Percentiles rank a stretch among this genome's conserved stretches.
Conservation (phyloP, 139 green algal species). For the Pleodorina starrii region DNA sequence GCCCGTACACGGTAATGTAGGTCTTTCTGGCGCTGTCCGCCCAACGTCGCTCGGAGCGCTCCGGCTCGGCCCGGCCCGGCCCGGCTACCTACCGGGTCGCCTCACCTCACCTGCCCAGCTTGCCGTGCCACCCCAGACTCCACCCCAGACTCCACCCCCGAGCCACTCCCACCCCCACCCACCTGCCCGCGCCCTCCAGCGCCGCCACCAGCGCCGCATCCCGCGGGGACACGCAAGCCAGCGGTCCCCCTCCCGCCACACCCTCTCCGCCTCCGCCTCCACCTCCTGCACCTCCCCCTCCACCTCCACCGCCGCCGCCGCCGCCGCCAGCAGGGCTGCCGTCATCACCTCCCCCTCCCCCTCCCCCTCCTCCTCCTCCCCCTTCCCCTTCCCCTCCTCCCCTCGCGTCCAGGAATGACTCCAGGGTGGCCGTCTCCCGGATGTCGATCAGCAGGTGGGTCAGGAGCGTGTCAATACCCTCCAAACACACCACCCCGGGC, state of each 20-base stretch:
- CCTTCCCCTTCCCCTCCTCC: background rate
- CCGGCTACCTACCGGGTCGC: too few relatives aligned
- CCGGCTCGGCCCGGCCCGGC: too few relatives aligned
- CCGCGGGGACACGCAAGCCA: slow-evolving; percentile 7
- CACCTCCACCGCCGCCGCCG: background rate
- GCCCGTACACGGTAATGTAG: too few relatives aligned
- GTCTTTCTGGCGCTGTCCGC: too few relatives aligned
- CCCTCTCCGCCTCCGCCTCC: background rate
- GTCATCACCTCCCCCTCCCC: background rate
- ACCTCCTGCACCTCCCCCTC: background rate
- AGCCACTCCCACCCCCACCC: too few relatives aligned
- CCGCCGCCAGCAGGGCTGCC: background rate
- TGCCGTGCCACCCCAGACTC: too few relatives aligned
- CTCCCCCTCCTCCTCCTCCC: background rate
- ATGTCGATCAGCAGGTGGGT: slow-evolving; percentile 72
- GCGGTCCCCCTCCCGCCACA: background rate
- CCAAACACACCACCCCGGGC: background rate
- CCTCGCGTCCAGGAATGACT: background rate
- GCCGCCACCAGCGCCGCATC: slow-evolving; percentile 28
- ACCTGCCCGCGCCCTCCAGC: slow-evolving; percentile 43
- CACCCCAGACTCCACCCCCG: too few relatives aligned
- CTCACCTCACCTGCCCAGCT: too few relatives aligned
- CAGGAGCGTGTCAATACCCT: slow-evolving; percentile 79
- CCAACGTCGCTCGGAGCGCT: too few relatives aligned
- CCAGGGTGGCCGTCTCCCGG: background rate